Conservation (phyloP, 2,329 filamentous ascomycete genomes). For the Ustilaginoidea virens region DNA sequence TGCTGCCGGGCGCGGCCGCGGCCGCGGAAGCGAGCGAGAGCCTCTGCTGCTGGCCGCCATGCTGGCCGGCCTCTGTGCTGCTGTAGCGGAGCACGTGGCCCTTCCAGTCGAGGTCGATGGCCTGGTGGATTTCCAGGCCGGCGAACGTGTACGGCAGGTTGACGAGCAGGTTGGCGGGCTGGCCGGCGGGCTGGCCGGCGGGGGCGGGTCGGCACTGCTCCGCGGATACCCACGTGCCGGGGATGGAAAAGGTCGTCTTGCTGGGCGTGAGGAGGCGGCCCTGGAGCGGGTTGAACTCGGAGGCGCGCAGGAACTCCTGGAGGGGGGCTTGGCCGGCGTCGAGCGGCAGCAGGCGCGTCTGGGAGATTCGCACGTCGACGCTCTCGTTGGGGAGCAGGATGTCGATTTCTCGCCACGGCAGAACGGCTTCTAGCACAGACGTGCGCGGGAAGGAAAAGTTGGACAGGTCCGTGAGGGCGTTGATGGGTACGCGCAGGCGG, state of each 20-base stretch:
- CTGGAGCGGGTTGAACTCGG: slow-evolving; percentile 27
- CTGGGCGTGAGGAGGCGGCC: slow-evolving; percentile 26
- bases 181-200: neutral
- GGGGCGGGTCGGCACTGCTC: neutral
- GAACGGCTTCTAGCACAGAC: slow-evolving; percentile 17
- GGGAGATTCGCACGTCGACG: slow-evolving; percentile 32
- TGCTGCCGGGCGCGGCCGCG: too few species aligned
- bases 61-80: slow-evolving; percentile 33
- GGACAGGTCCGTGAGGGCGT: slow-evolving; percentile 12
- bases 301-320: slow-evolving; percentile 25
- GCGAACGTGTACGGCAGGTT: slow-evolving; percentile 25
- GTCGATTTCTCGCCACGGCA: slow-evolving; percentile 19
- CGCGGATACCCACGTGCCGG: slow-evolving; percentile 8
- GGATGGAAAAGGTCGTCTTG: slow-evolving; percentile 15
- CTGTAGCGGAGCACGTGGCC: slow-evolving; percentile 34
- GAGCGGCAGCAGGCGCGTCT: slow-evolving; percentile 22
- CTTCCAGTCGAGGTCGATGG: slow-evolving; percentile 24
- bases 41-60: slow-evolving; percentile 35
- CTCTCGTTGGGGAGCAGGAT: slow-evolving; percentile 27
- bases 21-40: slow-evolving; percentile 24
- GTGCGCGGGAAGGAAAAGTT: slow-evolving; percentile 14
- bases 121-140: slow-evolving; percentile 36
- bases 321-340: slow-evolving; percentile 21
- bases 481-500: slow-evolving; percentile 17
- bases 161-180: neutral